Evolutionary conservation across 2,329 filamentous ascomycete genomes (phyloP).

Genomic region (Cytospora schulzeri): DNA sequence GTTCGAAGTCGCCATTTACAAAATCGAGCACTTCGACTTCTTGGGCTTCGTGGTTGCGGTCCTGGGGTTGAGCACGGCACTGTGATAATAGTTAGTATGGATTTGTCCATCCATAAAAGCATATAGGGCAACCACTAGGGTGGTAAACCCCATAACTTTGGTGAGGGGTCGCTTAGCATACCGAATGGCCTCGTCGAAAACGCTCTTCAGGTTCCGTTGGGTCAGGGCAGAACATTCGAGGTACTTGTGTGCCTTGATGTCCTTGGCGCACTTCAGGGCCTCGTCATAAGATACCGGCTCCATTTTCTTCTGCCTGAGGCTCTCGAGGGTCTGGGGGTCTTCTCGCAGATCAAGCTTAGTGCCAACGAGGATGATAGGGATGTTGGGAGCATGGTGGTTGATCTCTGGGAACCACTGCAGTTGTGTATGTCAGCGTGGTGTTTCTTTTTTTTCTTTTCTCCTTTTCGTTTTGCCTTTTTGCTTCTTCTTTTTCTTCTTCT

Average conservation of each 20-base stretch:
- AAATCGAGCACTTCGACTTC: slow-evolving; percentile 69
- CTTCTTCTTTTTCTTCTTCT: neutral
- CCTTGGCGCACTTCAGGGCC: slow-evolving; percentile 84
- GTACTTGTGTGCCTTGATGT: slow-evolving; percentile 96
- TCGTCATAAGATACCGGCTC: slow-evolving; percentile 95
- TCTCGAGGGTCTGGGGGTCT: slow-evolving; percentile 79
- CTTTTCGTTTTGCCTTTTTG: neutral
- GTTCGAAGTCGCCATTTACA: slow-evolving; percentile 49
- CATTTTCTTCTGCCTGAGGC: slow-evolving; percentile 89
- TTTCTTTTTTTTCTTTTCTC: neutral
- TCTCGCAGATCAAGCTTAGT: slow-evolving; percentile 96
- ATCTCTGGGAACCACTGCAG: slow-evolving; percentile 94
- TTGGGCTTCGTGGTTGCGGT: slow-evolving; percentile 60
- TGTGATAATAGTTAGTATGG: slow-evolving; percentile 38
- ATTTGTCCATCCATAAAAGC: slow-evolving; percentile 13
- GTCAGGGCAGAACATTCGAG: slow-evolving; percentile 96
- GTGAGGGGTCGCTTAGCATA: slow-evolving; percentile 49
- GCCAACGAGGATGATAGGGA: slow-evolving; percentile 94
- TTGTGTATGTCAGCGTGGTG: slow-evolving; percentile 26
- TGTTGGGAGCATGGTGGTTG: slow-evolving; percentile 91
- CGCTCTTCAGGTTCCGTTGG: slow-evolving; percentile 95
- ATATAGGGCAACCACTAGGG: slow-evolving; percentile 12
- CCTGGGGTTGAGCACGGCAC: slow-evolving; percentile 72
- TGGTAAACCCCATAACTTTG: slow-evolving; percentile 33
- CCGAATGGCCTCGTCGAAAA: slow-evolving; percentile 98